Base-by-base conservation (phyloP, 805 yeast species). In the Monosporozyma yasuniensis region DNA sequence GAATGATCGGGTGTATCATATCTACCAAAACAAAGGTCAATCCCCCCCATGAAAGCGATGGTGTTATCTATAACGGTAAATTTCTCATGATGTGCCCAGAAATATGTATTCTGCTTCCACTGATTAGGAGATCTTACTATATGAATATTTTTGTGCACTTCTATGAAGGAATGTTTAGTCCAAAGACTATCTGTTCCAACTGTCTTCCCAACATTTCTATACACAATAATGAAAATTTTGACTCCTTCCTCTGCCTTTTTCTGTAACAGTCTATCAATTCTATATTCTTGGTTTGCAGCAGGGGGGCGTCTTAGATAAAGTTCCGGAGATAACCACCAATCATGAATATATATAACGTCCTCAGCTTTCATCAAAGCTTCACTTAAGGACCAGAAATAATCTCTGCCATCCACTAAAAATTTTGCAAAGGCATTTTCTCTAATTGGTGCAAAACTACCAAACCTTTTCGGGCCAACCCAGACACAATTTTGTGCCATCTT, bases 41-140 rank as follows among this genome's bases (percentile, higher is more conserved):
- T 82, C 37, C 99, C 99, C 35, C 99, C 99, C 49, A 89, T 71
- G 63, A 91, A 93, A 2, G 95, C 95, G 43, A 89, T 76, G 0
- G 90, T 83, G 56, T 87, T 87, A 66, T 93, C 99, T 51, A 93
- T 72, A 34, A 93, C 77, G 52, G 90, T 81, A 50, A 93, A 66
- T 61, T 93, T 93, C 61, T 93, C 99, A 70, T 93, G 99, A 70
- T 93, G 99, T 0, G 99, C 99, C 99, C 99, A 93, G 64, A 93
- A 95, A 60, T 81, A 85, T 0, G 96, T 91, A 57, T 87, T 87
- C 63, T 93, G 97, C 49, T 87, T 70, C 64, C 93, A 79, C 65
- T 93, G 99, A 58, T 93, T 90, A 4, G 99, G 99, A 0, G 97
- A 90, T 57, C 99, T 78, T 53, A 93, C 77, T 12, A 91, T 89